phyloP scores from a whole-genome alignment of 805 yeast genomes.

The Hanseniaspora valbyensis region DNA sequence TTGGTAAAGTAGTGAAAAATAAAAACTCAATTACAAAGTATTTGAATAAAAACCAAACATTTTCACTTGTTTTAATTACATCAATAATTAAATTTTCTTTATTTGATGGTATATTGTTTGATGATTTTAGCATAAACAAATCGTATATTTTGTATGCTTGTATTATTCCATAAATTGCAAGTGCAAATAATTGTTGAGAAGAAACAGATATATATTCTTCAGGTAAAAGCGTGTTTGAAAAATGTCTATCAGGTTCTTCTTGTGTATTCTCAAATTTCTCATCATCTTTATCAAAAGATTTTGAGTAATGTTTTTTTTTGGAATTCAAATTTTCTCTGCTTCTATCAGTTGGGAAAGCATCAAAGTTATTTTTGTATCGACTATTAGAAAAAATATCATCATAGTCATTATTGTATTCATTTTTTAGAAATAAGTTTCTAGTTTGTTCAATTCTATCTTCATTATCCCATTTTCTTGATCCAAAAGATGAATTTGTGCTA shows the following conservation, averaged over 20 bases:
- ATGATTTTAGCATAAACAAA: slow-evolving; percentile 44
- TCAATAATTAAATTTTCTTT: slow-evolving; percentile 30
- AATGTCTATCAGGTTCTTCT: not conserved
- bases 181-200: slow-evolving; percentile 58
- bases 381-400: not conserved
- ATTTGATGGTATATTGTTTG: slow-evolving; percentile 23
- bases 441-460: not conserved
- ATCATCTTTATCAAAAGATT: not conserved
- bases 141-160: slow-evolving; percentile 83
- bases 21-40: slow-evolving; percentile 64
- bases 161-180: slow-evolving; percentile 58
- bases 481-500: not conserved
- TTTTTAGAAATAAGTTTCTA: not conserved
- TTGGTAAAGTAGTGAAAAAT: slow-evolving; percentile 59
- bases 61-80: slow-evolving; percentile 28
- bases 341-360: not conserved
- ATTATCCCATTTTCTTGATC: slow-evolving; percentile 13
- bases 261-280: not conserved
- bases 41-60: slow-evolving; percentile 53
- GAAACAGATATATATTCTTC: slow-evolving; percentile 56
- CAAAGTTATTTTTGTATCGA: not conserved
- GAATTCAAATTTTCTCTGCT: not conserved
- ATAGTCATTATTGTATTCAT: not conserved
- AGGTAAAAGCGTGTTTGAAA: slow-evolving; percentile 40
- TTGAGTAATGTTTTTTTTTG: not conserved